phyloP scores from a whole-genome alignment of 768 basidiomycete species.

The Favolaschia claudopus region DNA sequence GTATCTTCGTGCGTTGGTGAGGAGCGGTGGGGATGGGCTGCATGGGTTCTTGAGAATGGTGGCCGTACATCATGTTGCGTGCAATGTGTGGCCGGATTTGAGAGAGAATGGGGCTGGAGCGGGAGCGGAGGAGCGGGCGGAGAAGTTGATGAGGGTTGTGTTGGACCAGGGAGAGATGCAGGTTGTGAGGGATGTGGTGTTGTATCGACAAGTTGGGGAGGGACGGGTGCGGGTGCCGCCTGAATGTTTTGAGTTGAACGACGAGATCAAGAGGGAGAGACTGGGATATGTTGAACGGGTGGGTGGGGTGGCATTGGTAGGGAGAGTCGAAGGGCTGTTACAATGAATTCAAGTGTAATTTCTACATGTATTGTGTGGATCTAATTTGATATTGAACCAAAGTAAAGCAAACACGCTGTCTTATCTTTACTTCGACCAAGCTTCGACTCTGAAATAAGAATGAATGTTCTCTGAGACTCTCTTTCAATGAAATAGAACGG shows the following conservation, averaged over 20 bases:
- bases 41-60: constrained; percentile 71
- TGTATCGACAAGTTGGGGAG: constrained; percentile 58
- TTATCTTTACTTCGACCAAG: no score
- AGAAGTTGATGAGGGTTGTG: constrained; percentile 59
- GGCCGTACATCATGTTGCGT: constrained; percentile 82
- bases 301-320: constrained; percentile 9
- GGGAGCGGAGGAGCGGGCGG: constrained; percentile 42
- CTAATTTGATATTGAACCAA: no score
- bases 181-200: constrained; percentile 59
- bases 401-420: no score
- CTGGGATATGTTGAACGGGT: constrained; percentile 11
- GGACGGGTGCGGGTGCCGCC: constrained; percentile 54
- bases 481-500: no score
- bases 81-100: constrained; percentile 76
- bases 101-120: constrained; percentile 38
- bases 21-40: constrained; percentile 44
- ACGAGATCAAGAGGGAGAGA: constrained; percentile 27
- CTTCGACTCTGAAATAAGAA: no score
- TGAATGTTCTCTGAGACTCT: no score
- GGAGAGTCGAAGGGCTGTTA: constrained; percentile 8
- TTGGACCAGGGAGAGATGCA: constrained; percentile 56
- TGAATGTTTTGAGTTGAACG: constrained; percentile 51
- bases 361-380: neutral
- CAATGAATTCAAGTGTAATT: constrained; percentile 2
- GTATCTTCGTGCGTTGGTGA: constrained; percentile 66